phyloP scores from a whole-genome alignment of 1,284 basidiomycete species.

The Cutaneotrichosporon arboriforme region DNA sequence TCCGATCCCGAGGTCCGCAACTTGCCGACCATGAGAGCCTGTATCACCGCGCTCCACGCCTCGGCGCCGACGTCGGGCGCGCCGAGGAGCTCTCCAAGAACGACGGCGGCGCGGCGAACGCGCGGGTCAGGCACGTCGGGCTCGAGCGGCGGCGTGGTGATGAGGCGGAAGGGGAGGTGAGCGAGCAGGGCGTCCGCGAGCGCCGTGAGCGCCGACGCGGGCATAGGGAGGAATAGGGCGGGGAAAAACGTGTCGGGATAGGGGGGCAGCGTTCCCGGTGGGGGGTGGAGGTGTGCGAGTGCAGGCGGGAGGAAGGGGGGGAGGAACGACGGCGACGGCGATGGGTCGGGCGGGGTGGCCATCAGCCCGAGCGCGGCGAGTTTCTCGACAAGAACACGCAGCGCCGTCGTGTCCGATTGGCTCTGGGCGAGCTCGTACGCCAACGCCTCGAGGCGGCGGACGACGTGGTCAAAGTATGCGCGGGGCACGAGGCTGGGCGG shows the following conservation, averaged over 20 bases:
- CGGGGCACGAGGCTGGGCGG: slow-evolving; percentile 35
- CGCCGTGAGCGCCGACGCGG: slow-evolving; percentile 46
- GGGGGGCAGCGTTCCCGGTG: slow-evolving; percentile 54
- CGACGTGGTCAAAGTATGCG: slow-evolving; percentile 56
- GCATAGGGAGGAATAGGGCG: slow-evolving; percentile 60
- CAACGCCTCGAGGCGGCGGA: slow-evolving; percentile 37
- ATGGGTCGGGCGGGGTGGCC: slow-evolving; percentile 4
- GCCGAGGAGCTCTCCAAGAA: slow-evolving; percentile 29
- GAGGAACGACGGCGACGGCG: slow-evolving; percentile 27
- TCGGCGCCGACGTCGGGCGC: slow-evolving; percentile 22
- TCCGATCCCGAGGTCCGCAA: neutral
- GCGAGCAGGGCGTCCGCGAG: slow-evolving; percentile 25
- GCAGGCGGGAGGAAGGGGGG: slow-evolving; percentile 30
- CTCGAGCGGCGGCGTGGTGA: slow-evolving; percentile 3
- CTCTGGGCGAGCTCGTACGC: slow-evolving; percentile 53
- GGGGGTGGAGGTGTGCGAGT: slow-evolving; percentile 51
- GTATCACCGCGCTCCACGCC: slow-evolving; percentile 30
- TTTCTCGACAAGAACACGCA: slow-evolving; percentile 26
- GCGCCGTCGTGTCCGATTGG: slow-evolving; percentile 12
- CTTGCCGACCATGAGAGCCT: slow-evolving; percentile 3
- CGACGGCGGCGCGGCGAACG: slow-evolving; percentile 21
- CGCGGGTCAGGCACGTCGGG: slow-evolving; percentile 20
- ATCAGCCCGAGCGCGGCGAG: slow-evolving; percentile 32
- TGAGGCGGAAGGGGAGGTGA: slow-evolving; percentile 19
- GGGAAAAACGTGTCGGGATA: slow-evolving; percentile 53